These are phyloP conservation scores for Chrysosporium queenslandicum DNA, from an alignment of 2,329 filamentous ascomycete genomes.

Conservation along the genomic window DNA sequence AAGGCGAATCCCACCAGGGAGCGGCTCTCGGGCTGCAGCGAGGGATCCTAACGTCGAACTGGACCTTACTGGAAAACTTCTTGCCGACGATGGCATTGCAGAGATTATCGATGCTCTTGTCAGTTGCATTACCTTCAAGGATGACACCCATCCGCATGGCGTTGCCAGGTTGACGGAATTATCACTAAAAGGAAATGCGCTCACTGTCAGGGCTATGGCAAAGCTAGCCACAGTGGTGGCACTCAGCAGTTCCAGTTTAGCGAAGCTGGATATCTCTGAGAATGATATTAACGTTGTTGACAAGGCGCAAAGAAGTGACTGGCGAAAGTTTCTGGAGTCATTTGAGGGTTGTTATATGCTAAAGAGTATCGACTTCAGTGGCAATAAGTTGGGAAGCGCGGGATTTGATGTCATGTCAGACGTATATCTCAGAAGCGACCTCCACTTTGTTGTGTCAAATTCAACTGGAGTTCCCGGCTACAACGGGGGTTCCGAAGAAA, in stretches of 20 bases:
- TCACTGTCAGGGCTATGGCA: slow-evolving; percentile 35
- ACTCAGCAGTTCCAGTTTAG: slow-evolving; percentile 36
- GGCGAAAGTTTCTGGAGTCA: slow-evolving; percentile 37
- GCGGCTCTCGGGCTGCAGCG: slow-evolving; percentile 23
- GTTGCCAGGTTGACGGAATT: slow-evolving; percentile 38
- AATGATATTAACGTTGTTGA: slow-evolving; percentile 37
- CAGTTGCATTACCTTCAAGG: slow-evolving; percentile 30
- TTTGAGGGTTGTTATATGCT: slow-evolving; percentile 37
- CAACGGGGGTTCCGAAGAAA: slow-evolving; percentile 10
- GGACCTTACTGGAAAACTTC: slow-evolving; percentile 36
- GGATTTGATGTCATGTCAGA: slow-evolving; percentile 40
- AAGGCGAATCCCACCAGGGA: slow-evolving; percentile 28
- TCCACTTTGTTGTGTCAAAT: slow-evolving; percentile 24
- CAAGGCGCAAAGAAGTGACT: slow-evolving; percentile 31
- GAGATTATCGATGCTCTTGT: slow-evolving; percentile 37
- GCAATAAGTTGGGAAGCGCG: slow-evolving; percentile 34
- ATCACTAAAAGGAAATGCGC: slow-evolving; percentile 36
- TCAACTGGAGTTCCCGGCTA: slow-evolving; percentile 20
- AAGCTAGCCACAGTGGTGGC: slow-evolving; percentile 35
- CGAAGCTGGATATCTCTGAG: slow-evolving; percentile 39
- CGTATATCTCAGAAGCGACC: slow-evolving; percentile 33
- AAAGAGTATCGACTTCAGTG: slow-evolving; percentile 38
- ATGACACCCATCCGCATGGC: slow-evolving; percentile 23
- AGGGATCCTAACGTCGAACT: slow-evolving; percentile 36
- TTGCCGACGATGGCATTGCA: slow-evolving; percentile 39